Conservation (phyloP, 2,329 filamentous ascomycete genomes). For the Diaporthe citrichinensis region DNA sequence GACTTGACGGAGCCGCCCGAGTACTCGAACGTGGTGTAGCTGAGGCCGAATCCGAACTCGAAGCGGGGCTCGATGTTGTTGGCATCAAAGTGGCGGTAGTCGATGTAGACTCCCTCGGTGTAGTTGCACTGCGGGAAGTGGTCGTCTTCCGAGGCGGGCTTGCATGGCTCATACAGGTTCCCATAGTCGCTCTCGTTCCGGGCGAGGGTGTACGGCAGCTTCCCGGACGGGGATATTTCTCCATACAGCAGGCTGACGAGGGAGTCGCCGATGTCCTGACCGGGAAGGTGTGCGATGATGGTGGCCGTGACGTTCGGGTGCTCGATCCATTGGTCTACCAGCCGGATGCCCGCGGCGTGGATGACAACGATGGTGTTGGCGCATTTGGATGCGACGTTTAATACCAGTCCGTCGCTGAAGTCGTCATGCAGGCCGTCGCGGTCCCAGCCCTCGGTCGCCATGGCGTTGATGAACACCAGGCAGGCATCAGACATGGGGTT, state of each 20-base stretch:
- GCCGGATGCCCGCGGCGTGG: slow-evolving; percentile 73
- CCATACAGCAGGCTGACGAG: slow-evolving; percentile 72
- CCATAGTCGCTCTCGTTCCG: slow-evolving; percentile 68
- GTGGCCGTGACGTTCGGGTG: slow-evolving; percentile 76
- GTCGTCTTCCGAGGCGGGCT: slow-evolving; percentile 53
- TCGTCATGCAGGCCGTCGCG: slow-evolving; percentile 77
- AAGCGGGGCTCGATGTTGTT: slow-evolving; percentile 61
- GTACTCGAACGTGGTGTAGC: slow-evolving; percentile 70
- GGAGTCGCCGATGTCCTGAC: slow-evolving; percentile 74
- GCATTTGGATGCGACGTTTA: slow-evolving; percentile 71
- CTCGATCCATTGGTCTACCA: slow-evolving; percentile 75
- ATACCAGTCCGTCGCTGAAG: slow-evolving; percentile 71
- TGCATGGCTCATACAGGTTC: slow-evolving; percentile 65
- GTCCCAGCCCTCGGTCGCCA: slow-evolving; percentile 84
- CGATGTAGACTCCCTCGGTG: slow-evolving; percentile 66
- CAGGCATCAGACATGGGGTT: slow-evolving; percentile 72
- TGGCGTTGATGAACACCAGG: slow-evolving; percentile 75
- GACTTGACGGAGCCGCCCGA: slow-evolving; percentile 50
- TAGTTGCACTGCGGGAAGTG: slow-evolving; percentile 75
- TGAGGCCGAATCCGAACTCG: slow-evolving; percentile 69
- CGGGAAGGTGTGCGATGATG: slow-evolving; percentile 74
- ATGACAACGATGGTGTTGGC: slow-evolving; percentile 74
- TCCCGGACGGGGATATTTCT: slow-evolving; percentile 66
- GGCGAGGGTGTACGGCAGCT: slow-evolving; percentile 74
- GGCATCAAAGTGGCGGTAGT: slow-evolving; percentile 68